These are phyloP conservation scores for Spergularia azorica DNA, from an alignment of 179 eudicot species.

Conservation along the genomic window DNA sequence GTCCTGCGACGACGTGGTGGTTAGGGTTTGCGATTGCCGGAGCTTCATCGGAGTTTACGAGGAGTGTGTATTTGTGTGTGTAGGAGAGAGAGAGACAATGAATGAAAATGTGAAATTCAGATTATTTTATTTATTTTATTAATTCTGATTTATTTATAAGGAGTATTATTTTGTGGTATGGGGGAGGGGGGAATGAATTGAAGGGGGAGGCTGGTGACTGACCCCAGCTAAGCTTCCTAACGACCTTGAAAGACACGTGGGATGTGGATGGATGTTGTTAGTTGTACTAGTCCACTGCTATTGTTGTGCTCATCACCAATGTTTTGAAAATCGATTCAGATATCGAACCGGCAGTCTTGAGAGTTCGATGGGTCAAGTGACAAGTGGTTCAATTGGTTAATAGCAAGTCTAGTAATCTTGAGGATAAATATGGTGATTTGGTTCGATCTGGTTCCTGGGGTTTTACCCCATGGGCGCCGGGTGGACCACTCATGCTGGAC, in stretches of 20 bases:
- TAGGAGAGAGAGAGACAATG: neutral
- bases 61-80: neutral
- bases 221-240: constrained; percentile 24
- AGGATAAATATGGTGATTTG: too few species aligned
- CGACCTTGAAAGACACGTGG: constrained; percentile 29
- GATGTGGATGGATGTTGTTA: neutral
- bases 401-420: too few species aligned
- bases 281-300: too few species aligned
- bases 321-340: too few species aligned
- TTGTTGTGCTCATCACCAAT: too few species aligned
- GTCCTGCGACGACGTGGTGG: constrained; percentile 51
- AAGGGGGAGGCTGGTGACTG: constrained; percentile 18
- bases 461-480: too few species aligned
- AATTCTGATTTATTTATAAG: neutral
- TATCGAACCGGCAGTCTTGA: too few species aligned
- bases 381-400: too few species aligned
- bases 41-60: constrained; percentile 45
- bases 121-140: neutral
- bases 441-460: too few species aligned
- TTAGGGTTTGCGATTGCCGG: constrained; percentile 37
- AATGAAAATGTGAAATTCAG: neutral
- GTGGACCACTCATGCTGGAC: too few species aligned
- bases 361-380: too few species aligned
- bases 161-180: neutral
- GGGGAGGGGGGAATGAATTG: neutral